Evolutionary conservation across 1,139 yeast genomes (phyloP), one percentile per base, ranked within the genome.

Genomic region (Candida sp.): DNA sequence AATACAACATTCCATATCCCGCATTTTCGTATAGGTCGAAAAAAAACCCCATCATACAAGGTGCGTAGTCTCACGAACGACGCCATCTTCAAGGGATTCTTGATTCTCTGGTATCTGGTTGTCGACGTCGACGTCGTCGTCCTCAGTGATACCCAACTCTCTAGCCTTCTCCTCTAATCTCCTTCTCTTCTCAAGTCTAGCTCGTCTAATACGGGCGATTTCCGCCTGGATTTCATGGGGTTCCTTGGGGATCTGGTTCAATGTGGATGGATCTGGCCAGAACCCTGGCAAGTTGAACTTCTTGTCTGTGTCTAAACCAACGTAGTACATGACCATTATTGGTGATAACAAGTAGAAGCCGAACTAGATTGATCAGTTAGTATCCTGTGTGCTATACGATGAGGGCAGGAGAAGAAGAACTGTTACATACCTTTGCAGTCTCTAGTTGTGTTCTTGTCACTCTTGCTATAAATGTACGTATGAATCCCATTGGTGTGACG

Each of bases 241-340:
- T 65, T 92, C 98, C 65, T 91, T 93, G 3, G 98, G 98, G 37
- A 93, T 86, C 69, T 89, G 88, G 66, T 92, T 91, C 60, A 91
- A 79, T 2, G 97, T 88, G 35, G 89, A 88, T 38, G 98, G 98
- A 68, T 92, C 98, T 1, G 98, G 98, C 97, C 97, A 91, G 70
- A 90, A 92, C 12, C 97, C 97, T n/a, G 96, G 96, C 49, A 92
- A 85, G 65, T 91, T 90, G 67, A 93, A 85, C 72, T 91, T 92
- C 60, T 80, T 83, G 68, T 93, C 97, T 1, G 98, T 88, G 61
- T 92, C 93, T 42, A 88, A 80, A 65, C 98, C 98, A 47, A 91
- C 93, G 62, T 88, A 93, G 69, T 90, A 86, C 98, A 93, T 93
- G 62, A 92, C 87, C 23, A 83, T 81, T 48, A 93, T 89, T 1